phyloP scores from a whole-genome alignment of 2,329 filamentous ascomycete species.

The Bisporella sp. region DNA sequence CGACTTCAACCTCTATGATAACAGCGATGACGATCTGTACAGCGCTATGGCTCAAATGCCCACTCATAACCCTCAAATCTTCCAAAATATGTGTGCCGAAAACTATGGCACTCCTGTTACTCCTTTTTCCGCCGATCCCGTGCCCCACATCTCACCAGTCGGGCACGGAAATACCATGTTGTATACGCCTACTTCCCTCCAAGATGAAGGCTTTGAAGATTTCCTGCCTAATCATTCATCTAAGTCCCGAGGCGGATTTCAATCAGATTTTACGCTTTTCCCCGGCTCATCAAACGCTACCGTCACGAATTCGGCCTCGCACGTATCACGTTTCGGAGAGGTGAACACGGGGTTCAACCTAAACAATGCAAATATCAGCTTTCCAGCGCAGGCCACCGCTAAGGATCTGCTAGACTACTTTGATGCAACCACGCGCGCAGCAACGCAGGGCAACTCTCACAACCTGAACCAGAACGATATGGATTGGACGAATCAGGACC shows the following conservation, averaged over 20 bases:
- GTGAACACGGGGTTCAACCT: conserved; percentile 8
- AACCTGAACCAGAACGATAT: conserved; percentile 5
- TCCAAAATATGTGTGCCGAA: conserved; percentile 28
- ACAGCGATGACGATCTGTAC: conserved; percentile 49
- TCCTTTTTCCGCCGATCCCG: conserved; percentile 21
- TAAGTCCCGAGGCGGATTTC: conserved; percentile 8
- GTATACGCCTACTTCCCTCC: conserved; percentile 56
- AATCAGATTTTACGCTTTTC: conserved; percentile 25
- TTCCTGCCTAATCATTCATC: conserved; percentile 13
- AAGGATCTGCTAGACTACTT: conserved; percentile 24
- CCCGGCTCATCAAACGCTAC: conserved; percentile 17
- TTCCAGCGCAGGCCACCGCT: conserved; percentile 13
- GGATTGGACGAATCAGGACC: conserved; percentile 21
- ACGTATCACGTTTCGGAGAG: conserved; percentile 21
- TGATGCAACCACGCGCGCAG: conserved; percentile 12
- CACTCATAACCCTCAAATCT: conserved; percentile 36
- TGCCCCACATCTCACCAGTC: conserved; percentile 58
- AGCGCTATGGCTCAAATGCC: conserved; percentile 50
- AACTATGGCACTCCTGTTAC: conserved; percentile 25
- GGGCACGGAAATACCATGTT: conserved; percentile 64
- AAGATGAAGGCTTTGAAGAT: conserved; percentile 44
- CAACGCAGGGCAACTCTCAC: not conserved
- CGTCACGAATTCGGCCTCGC: conserved; percentile 15
- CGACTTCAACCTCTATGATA: conserved; percentile 51
- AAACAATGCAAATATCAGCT: conserved; percentile 6